Percentiles rank a stretch among this genome's conserved stretches.
Evolutionary conservation across 805 yeast species (phyloP).

Genomic region (Sugiyamaella boreocaroliniensis): DNA sequence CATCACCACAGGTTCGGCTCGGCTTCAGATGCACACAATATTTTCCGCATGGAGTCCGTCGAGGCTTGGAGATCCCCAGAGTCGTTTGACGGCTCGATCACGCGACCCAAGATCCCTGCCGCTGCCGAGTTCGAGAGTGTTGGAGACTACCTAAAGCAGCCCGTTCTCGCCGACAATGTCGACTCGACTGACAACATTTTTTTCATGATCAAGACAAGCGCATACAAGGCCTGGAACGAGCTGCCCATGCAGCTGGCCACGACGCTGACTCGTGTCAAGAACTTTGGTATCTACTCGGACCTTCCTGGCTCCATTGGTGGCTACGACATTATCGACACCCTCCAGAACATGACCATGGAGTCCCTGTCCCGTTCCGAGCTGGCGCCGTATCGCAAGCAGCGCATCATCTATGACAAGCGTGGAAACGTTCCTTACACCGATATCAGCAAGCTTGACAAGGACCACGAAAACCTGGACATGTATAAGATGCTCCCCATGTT

Average conservation of each 20-base stretch:
- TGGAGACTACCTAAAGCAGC: constrained; percentile 20
- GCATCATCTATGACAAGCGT: constrained; percentile 20
- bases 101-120: neutral
- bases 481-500: constrained; percentile 35
- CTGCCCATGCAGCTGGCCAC: constrained; percentile 32
- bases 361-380: constrained; percentile 14
- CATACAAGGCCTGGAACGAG: constrained; percentile 31
- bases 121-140: constrained; percentile 1
- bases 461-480: constrained; percentile 32
- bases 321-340: constrained; percentile 28
- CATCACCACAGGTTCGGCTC: too few relatives aligned
- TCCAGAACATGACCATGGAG: constrained; percentile 22
- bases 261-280: constrained; percentile 28
- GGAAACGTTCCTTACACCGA: constrained; percentile 18
- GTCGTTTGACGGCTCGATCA: neutral
- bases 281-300: constrained; percentile 33
- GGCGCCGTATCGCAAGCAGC: constrained; percentile 23
- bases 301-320: constrained; percentile 28
- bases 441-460: constrained; percentile 7
- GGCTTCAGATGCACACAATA: too few relatives aligned
- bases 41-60: neutral
- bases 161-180: constrained; percentile 22
- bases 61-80: constrained; percentile 11
- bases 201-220: constrained; percentile 34
- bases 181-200: constrained; percentile 23